These are phyloP conservation scores for Lipomyces yamadae DNA, from an alignment of 805 yeast genomes.

Conservation along the genomic window DNA sequence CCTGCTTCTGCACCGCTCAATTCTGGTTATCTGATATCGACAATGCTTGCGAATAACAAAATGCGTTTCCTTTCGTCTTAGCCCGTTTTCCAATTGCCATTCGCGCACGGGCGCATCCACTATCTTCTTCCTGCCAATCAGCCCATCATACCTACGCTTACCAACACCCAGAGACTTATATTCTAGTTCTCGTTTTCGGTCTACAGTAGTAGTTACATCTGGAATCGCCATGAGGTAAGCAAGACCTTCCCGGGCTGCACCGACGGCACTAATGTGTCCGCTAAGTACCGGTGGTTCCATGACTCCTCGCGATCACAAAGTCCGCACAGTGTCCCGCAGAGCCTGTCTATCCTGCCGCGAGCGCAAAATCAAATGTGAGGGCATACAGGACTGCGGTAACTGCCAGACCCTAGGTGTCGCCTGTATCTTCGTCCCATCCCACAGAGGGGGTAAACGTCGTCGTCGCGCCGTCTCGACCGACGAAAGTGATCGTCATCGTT, in stretches of 20 bases:
- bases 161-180: background rate
- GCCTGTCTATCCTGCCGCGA: conserved; percentile 70
- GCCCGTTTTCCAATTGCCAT: too few relatives aligned
- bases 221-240: background rate
- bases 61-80: too few relatives aligned
- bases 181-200: background rate
- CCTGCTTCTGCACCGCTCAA: too few relatives aligned
- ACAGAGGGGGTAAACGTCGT: conserved; percentile 33
- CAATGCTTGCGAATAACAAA: too few relatives aligned
- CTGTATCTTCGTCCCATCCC: conserved; percentile 35
- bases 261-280: background rate
- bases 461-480: conserved; percentile 10
- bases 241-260: background rate
- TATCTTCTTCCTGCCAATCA: too few relatives aligned
- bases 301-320: conserved; percentile 27
- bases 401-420: conserved; percentile 18
- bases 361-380: conserved; percentile 69
- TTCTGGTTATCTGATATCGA: too few relatives aligned
- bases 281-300: background rate
- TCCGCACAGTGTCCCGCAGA: conserved; percentile 60
- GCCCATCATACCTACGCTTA: background rate
- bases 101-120: too few relatives aligned
- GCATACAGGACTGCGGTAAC: conserved; percentile 46
- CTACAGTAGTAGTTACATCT: background rate
- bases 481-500: background rate